Evolutionary conservation across 345 rosid species (phyloP), one percentile per base, ranked within the genome.

Genomic region (Salix purpurea): DNA sequence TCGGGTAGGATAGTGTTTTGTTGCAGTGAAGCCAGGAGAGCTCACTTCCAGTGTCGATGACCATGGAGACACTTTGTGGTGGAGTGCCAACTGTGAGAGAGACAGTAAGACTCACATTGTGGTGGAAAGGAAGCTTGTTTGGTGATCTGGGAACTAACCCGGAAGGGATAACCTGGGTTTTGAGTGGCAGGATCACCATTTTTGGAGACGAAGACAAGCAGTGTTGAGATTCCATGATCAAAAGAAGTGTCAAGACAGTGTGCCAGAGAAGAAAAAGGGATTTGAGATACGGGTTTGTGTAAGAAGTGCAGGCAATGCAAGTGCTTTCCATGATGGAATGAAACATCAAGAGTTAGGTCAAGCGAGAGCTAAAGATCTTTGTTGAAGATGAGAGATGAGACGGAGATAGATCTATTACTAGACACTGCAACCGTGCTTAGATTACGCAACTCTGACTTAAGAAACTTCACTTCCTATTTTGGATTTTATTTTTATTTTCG

Each of bases 1-100:
- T 9, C 75, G 90, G 88, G 75, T 79, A 78, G 14, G 69, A 52
- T 11, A 67, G 77, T 30, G 78, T 80, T 28, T 75, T 86, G 88
- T 89, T 91, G 80, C 98, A 94, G n/a, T 85, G 91, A 39, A 94
- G 88, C 98, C 98, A 94, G 21, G 96, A 87, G 81, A 92, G 97
- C 77, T 94, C 98, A 74, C 96, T 91, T 21, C 98, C 97, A 5
- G 98, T 94, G 90, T 94, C 97, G 44, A 94, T 77, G 52, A 91
- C 98, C 94, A 94, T 86, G 78, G 98, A 84, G 69, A 90, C 91
- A 77, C 89, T 91, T 77, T 94, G 97, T 13, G 98, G 97, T 24
- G 97, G 98, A 10, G 93, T 90, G 28, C 98, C 98, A 39, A 88
- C 93, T 32, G 94, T 77, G 71, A 94, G 86, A 61, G 91, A 83